Evolutionary conservation across 768 basidiomycete species (phyloP), one percentile per base, ranked within the genome.

Genomic region (Tulasnella sp.): DNA sequence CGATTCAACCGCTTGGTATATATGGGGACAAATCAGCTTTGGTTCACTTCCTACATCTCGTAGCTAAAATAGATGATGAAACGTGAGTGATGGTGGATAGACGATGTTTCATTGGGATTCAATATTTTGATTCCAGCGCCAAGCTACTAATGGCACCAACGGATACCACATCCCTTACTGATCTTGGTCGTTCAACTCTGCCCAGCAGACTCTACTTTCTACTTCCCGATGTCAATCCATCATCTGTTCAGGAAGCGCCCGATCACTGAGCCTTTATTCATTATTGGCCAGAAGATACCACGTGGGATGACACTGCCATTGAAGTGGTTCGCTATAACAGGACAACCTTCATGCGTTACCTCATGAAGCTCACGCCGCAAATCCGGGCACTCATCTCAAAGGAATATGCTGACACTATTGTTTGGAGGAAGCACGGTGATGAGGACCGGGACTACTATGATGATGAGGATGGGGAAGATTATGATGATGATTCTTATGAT

Each of bases 331-430:
- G 66, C 27, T 68, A 72, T 2, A 80, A 78, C 62, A 67, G 78
- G 5, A 65, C 73, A 2, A 76, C 77, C 0, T 80, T 80, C 56
- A 78, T 80, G 75, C 63, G 78, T 42, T 80, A 81, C 56, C 70
- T 80, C 13, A 76, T 69, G 1, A 76, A 77, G 61, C 67, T 79
- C 34, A 64, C 72, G 10, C 77, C 79, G 54, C 79, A 80, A 59
- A 59, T 74, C 1, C 58, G 72, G 1, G 72, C 71, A 25, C 58
- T 79, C 29, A 60, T 79, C 19, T 76, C 77, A 3, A 57, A 69
- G 0, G 68, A 71, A n/a, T 71, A 79, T 42, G 65, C 72, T 0
- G 55, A 62, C 33, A 60, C 67, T 3, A 63, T 79, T 41, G 60
- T 76, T 3, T 78, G 71, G 71, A 56, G 46, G n/a, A 47, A 59